A percentile compares a stretch with the other conserved stretches of the same genome.
Conservation (phyloP, 139 green algal species). For the Micractinium sp. region DNA sequence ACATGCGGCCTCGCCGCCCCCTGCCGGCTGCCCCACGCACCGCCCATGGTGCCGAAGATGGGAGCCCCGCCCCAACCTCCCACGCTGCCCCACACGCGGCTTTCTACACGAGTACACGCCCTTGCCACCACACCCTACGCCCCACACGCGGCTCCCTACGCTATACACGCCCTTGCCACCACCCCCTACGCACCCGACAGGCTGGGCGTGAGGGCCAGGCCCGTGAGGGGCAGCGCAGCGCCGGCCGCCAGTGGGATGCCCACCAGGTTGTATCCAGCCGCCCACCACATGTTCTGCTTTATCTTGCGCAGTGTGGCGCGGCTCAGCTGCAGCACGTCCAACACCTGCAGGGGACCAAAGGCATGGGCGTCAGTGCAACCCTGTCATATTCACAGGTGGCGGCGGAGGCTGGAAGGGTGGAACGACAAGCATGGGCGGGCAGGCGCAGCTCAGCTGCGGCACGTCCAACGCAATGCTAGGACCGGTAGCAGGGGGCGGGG, state of each 20-base stretch:
- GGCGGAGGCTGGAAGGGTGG: neutral
- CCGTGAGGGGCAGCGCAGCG: constrained; percentile 57
- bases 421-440: too few species aligned
- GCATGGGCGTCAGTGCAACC: too few species aligned
- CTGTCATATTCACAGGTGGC: too few species aligned
- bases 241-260: constrained; percentile 76
- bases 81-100: neutral
- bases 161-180: too few species aligned
- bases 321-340: constrained; percentile 81
- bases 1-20: too few species aligned
- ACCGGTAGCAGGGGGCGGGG: neutral
- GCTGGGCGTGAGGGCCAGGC: constrained; percentile 64
- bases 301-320: constrained; percentile 85
- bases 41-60: neutral
- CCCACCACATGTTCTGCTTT: constrained; percentile 89
- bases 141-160: neutral
- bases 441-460: neutral
- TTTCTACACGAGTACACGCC: too few species aligned
- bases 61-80: neutral
- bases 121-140: neutral
- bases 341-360: constrained; percentile 57
- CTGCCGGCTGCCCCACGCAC: too few species aligned
- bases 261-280: constrained; percentile 89
- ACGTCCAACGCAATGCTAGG: neutral
- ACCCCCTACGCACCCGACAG: constrained; percentile 46